Base-by-base conservation (phyloP, 2,329 filamentous ascomycete species). In the Venturia effusa region DNA sequence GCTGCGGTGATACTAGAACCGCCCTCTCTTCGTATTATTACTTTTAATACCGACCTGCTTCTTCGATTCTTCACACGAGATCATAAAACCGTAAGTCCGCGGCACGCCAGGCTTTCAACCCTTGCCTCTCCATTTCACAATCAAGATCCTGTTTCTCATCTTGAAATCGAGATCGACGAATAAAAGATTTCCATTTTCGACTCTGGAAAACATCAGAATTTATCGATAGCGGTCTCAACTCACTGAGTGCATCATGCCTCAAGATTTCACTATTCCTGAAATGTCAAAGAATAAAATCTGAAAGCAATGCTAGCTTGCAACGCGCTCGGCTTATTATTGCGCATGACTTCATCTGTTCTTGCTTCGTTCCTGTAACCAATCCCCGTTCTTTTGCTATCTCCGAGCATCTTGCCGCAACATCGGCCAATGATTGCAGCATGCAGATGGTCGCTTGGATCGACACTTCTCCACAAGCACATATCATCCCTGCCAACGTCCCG, bases 1-100 rank as follows among this genome's bases (percentile, higher is more conserved):
- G 65, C 22, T 63, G 48, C 40, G 57, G 40, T 61, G 63, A 64
- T 62, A 22, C 17, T 45, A n/a, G 51, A 57, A 27, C 51, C 30
- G 51, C 13, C 51, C 34, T 24, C 27, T 57, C 6, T 57, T 57
- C 15, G 51, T 19, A 8, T 57, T 57, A 34, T 30, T 34, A 57
- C 51, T 57, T 57, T 30, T 57, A 34, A 34, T 57, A 57, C 51
- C 30, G 30, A 34, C 30, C 4, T 34, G 10, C 30, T 34, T 57
- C 27, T 57, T 57, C 24, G 27, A n/a, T 57, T 15, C 24, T 51
- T 15, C 22, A 27, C n/a, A 15, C 45, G 45, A 51, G 45, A 51
- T 24, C 37, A 15, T 51, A 13, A 7, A 27, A 17, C 13, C 45
- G n/a, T 51, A 22, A 15, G 45, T 39, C 37, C 3, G 15, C 15